These are phyloP conservation scores for Botryosphaeria dothidea DNA, from an alignment of 2,329 filamentous ascomycete genomes.

Conservation along the genomic window DNA sequence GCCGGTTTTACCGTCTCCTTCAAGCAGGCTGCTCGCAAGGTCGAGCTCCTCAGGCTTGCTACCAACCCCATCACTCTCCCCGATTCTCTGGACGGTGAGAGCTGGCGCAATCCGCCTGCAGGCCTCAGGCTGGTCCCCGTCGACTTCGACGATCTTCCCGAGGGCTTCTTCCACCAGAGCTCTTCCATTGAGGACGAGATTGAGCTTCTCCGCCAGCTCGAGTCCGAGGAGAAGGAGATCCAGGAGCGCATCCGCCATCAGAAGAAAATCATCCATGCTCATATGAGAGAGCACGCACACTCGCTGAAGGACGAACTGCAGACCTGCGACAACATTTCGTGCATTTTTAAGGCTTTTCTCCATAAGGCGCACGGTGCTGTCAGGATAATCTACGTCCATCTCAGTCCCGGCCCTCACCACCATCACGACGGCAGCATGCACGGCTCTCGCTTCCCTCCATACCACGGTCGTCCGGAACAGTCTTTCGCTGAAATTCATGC, in stretches of 20 bases:
- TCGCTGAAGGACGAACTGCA: conserved; percentile 41
- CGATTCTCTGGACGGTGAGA: conserved; percentile 30
- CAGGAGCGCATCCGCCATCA: conserved; percentile 39
- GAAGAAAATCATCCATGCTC: conserved; percentile 35
- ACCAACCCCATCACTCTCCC: conserved; percentile 34
- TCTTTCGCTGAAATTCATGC: conserved; percentile 12
- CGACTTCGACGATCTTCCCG: conserved; percentile 19
- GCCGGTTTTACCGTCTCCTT: conserved; percentile 43
- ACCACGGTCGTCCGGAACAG: conserved; percentile 26
- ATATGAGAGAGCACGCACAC: conserved; percentile 31
- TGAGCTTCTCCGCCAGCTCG: conserved; percentile 41
- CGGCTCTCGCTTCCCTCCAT: conserved; percentile 25
- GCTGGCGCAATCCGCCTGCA: conserved; percentile 39
- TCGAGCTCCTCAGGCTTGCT: conserved; percentile 38
- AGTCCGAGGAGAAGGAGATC: conserved; percentile 40
- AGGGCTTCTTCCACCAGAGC: conserved; percentile 12
- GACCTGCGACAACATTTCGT: conserved; percentile 46
- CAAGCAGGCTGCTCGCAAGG: conserved; percentile 38
- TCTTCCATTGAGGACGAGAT: conserved; percentile 41
- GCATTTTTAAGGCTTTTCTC: conserved; percentile 42
- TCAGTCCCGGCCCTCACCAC: conserved; percentile 29
- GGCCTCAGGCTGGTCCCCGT: conserved; percentile 33
- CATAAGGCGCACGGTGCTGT: conserved; percentile 38
- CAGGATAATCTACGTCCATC: conserved; percentile 31
- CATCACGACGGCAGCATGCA: conserved; percentile 20